phyloP scores from a whole-genome alignment of 768 basidiomycete genomes.

The Podaxis rugospora region DNA sequence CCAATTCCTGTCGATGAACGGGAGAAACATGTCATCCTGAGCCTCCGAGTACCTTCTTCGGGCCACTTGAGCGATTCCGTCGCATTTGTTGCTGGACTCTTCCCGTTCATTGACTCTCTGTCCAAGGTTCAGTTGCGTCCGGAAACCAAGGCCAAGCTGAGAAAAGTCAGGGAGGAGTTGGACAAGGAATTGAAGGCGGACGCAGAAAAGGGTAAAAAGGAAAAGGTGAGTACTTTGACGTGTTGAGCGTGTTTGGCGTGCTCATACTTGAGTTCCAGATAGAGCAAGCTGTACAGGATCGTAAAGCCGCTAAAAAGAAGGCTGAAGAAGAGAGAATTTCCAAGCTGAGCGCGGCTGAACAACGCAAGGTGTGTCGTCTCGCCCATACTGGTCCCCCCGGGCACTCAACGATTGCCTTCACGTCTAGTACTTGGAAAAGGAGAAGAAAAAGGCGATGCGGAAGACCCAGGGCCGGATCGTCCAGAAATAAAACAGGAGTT shows the following conservation, averaged over 20 bases:
- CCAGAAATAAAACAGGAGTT: slow-evolving; percentile 35
- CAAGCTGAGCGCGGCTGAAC: slow-evolving; percentile 72
- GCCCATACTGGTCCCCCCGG: background rate
- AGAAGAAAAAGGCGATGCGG: slow-evolving; percentile 65
- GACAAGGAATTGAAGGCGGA: slow-evolving; percentile 68
- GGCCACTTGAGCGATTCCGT: slow-evolving; percentile 45
- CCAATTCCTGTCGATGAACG: slow-evolving; percentile 46
- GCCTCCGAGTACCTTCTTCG: slow-evolving; percentile 50
- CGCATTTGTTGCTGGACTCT: slow-evolving; percentile 61
- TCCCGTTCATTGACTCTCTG: slow-evolving; percentile 72
- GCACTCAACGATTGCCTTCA: background rate
- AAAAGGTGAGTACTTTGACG: slow-evolving; percentile 45
- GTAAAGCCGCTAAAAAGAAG: slow-evolving; percentile 66
- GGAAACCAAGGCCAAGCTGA: slow-evolving; percentile 78
- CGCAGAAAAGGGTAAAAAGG: slow-evolving; percentile 58
- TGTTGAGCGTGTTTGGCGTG: background rate
- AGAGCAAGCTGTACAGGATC: slow-evolving; percentile 56
- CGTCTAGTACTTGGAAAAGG: slow-evolving; percentile 53
- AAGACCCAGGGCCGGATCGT: slow-evolving; percentile 67
- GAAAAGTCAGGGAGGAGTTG: slow-evolving; percentile 67
- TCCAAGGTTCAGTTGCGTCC: slow-evolving; percentile 60
- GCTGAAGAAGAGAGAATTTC: slow-evolving; percentile 71
- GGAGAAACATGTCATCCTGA: slow-evolving; percentile 74
- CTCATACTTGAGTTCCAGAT: slow-evolving; percentile 14
- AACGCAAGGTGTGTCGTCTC: slow-evolving; percentile 60